Base-by-base conservation (phyloP, 2,329 filamentous ascomycete species). In the Nectriaceae sp. region DNA sequence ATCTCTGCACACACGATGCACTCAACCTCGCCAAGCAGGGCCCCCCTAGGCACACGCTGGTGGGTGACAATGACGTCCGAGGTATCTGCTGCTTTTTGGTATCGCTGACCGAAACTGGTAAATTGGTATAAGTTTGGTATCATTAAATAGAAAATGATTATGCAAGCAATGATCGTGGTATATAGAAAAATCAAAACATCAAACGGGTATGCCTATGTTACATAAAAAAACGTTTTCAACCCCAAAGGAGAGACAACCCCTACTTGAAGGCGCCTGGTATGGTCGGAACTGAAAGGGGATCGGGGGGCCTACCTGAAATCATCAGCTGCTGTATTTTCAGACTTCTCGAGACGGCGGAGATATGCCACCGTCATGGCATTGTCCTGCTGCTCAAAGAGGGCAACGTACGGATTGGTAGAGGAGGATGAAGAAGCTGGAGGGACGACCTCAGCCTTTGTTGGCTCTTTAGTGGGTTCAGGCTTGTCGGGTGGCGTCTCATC, bases 1-100 rank as follows among this genome's bases (percentile, higher is more conserved):
- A 46, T 61, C 4, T 71, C 64, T 4, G 62, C 56, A 51, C 71
- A 74, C n/a, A 72, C 61, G n/a, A 62, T 42, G 49, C 70, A 73
- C 13, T 71, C 67, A 21, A 61, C 44, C 2, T 63, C 55, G 4
- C 60, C 57, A 16, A 47, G 52, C 5, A 56, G 44, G 19, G 57
- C 42, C 3, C 54, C 60, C 5, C 57, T 51, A 13, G 58, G 56
- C 3, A 59, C 46, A 8, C 67, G 64, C 21, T 63, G 60, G 44
- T 64, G 61, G 10, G 65, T 69, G 38, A 72, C 49, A 6, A 67
- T 53, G 4, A 68, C 56, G 18, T 63, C 50, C 11, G 57, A 40
- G 1, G 61, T 62, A 16, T 59, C 59, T 18, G 49, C 39, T 8
- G 59, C 51, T 52, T 56, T 56, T 11, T 67, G 62, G 41, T 72